Base-by-base conservation (phyloP, 768 basidiomycete species). In the Phanerochaete carnosa region DNA sequence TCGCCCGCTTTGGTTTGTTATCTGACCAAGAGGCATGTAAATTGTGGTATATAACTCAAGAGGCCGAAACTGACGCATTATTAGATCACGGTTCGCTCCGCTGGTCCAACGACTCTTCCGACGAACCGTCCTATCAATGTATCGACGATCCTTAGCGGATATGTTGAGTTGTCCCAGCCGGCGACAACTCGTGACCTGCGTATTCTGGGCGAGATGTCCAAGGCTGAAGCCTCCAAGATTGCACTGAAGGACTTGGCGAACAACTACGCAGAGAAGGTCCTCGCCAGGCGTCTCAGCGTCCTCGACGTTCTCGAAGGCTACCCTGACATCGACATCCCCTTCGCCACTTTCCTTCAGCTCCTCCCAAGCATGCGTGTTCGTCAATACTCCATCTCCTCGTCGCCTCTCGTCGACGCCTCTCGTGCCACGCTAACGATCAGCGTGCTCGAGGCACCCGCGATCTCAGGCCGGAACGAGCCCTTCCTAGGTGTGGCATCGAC, bases 301-400 rank as follows among this genome's bases (percentile, higher is more conserved):
- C 73, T 83, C 33, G 74, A 76, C 58, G 71, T 82, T 39, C 69
- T 82, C 30, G 79, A 79, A 57, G 65, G 57, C 25, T 65, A 76
- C 64, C 64, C 71, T 1, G 65, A 72, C 54, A 72, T 83, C 60
- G 60, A 72, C 15, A 63, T 80, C n/a, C 64, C 76, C 12, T 68
- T 81, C n/a, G 66, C 67, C 16, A 64, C 70, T 2, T 80, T 78
- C 72, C 65, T 83, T 25, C 67, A 67, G 12, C 69, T 79, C 65
- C 73, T 83, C 5, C 80, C 79, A 8, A 67, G 78, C 16, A 82
- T 83, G 77, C 78, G 80, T 53, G 70, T 80, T 51, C 70, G 80
- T 8, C 80, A 83, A 65, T 81, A 83, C 69, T 81, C 79, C n/a
- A 82, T 81, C 64, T 81, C 81, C 2, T 80, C 79, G 1, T 81